Evolutionary conservation across 2,329 filamentous ascomycete genomes (phyloP).

Genomic region (Colletotrichum sp.): DNA sequence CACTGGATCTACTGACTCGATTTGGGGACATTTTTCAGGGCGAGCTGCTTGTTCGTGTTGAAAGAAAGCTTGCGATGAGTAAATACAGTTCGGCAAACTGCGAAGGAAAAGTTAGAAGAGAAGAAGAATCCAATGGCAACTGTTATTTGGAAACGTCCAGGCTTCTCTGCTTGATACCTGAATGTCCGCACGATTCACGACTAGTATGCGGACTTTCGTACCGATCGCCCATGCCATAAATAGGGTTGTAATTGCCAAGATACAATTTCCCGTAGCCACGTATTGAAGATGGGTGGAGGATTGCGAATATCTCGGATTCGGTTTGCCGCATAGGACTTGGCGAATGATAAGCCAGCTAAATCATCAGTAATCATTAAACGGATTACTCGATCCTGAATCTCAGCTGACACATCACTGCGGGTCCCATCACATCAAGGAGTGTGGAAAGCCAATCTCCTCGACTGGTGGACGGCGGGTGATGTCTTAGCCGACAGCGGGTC

Average conservation of each 20-base stretch:
- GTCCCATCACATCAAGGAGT: neutral
- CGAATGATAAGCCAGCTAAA: neutral
- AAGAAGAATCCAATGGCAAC: neutral
- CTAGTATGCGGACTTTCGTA: neutral
- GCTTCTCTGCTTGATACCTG: neutral
- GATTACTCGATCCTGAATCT: neutral
- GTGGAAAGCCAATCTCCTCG: neutral
- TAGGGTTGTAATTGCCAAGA: neutral
- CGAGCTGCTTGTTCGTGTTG: neutral
- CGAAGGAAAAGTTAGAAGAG: too few relatives aligned
- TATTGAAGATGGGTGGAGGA: neutral
- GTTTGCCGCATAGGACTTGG: neutral
- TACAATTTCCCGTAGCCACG: neutral
- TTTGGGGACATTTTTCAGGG: rapidly evolving
- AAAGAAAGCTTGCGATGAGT: neutral
- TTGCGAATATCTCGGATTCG: neutral
- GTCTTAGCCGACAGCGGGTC: neutral
- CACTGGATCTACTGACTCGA: neutral
- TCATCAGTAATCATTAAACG: neutral
- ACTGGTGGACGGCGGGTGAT: neutral
- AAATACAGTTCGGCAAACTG: neutral
- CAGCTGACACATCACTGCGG: neutral
- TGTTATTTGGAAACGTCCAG: neutral
- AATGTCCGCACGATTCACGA: neutral
- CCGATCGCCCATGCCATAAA: neutral